Conservation (phyloP, 345 rosid species). For the Angophora floribunda region DNA sequence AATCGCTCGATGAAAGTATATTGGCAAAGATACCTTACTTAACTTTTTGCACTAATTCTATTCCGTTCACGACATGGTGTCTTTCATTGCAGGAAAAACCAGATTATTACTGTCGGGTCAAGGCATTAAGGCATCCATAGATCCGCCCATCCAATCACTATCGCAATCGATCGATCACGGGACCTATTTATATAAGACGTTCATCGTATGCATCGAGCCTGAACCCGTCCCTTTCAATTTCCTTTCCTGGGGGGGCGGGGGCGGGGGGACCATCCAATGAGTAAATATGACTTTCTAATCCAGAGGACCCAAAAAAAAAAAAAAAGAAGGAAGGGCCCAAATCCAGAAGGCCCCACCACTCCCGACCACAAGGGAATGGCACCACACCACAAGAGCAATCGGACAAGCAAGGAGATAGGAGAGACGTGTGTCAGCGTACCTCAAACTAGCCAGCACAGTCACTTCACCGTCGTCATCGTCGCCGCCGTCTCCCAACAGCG, state of each 20-base stretch:
- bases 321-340: background rate
- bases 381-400: background rate
- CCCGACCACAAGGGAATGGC: background rate
- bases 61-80: background rate
- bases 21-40: background rate
- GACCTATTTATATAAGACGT: too few relatives aligned
- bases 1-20: background rate
- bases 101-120: background rate
- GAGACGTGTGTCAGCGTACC: background rate
- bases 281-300: background rate
- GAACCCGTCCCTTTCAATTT: background rate
- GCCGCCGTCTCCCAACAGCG: constrained; percentile 3
- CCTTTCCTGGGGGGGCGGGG: background rate
- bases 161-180: background rate
- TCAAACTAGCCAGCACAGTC: background rate
- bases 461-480: background rate
- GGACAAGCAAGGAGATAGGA: background rate
- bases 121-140: background rate
- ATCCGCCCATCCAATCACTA: background rate
- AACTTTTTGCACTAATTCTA: background rate
- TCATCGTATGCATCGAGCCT: background rate
- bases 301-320: background rate
- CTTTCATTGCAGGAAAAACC: background rate
- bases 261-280: background rate
- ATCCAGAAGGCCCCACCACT: background rate